Evolutionary conservation across 2,329 filamentous ascomycete species (phyloP), one percentile per base, ranked within the genome.

Genomic region (Lecanosticta acicola): DNA sequence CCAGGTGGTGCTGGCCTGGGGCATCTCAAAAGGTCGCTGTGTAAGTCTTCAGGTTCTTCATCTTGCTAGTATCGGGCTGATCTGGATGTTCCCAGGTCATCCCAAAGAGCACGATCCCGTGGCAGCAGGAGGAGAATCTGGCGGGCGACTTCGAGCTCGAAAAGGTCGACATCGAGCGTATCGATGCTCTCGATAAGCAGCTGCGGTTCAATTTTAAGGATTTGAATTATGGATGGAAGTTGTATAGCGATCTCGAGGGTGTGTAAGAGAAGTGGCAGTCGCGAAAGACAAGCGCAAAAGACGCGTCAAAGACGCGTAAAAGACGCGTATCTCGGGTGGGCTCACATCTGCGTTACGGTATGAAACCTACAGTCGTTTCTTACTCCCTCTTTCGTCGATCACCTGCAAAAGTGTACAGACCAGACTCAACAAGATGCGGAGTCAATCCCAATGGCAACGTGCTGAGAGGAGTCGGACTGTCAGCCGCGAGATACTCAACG

Each of bases 161-260:
- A 76, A 38, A 48, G 76, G 60, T 67, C 64, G 53, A 77, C 77
- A 72, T 75, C 5, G 38, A 19, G 1, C 5, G 11, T 5, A 29
- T 29, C n/a, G 48, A 42, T 71, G 11, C 40, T 14, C 37, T 71
- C 9, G 70, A 67, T 41, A 59, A 66, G 4, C 55, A 60, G 41
- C 49, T 44, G 39, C 35, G 57, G 17, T 29, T 61, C 42, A 60
- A 55, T 33, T 36, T 49, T 32, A 47, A 50, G 20, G 58, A 58
- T 3, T 24, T 51, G 34, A 43, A 51, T 33, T 43, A 51, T 40
- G 50, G 51, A 17, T 61, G 55, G 55, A 53, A 48, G 33, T 34
- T 61, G 29, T 61, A 60, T 26, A 58, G 49, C 36, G 57, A 59
- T 37, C 48, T 60, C 1, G 58, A 60, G 11, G 56, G 56, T 3